Evolutionary conservation across 495 filamentous ascomycete species (phyloP).

Genomic region (Rhizodiscina lignyota): DNA sequence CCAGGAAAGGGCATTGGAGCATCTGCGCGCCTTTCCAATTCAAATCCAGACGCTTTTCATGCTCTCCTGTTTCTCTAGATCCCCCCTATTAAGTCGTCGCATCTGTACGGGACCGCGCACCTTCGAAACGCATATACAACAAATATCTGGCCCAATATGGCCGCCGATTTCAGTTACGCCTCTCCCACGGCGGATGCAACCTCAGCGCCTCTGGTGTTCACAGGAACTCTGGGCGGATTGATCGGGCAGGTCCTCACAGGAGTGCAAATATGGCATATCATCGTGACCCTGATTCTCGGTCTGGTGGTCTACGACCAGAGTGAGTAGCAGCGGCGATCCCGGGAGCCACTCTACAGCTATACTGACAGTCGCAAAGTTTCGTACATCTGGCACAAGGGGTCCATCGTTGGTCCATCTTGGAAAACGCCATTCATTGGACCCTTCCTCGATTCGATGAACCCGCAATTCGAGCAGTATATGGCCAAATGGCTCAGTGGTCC

Average conservation of each 20-base stretch:
- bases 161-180: slow-evolving; percentile 52
- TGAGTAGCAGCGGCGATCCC: slow-evolving; percentile 25
- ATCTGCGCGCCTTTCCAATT: too few species aligned
- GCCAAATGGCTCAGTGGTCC: slow-evolving; percentile 82
- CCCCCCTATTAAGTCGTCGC: too few species aligned
- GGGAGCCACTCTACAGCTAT: slow-evolving; percentile 4
- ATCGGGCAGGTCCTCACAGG: too few species aligned
- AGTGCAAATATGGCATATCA: too few species aligned
- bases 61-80: too few species aligned
- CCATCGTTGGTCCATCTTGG: slow-evolving; percentile 63
- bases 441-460: slow-evolving; percentile 81
- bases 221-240: too few species aligned
- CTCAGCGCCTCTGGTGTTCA: too few species aligned
- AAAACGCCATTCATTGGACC: slow-evolving; percentile 95
- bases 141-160: slow-evolving; percentile 26
- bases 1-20: too few species aligned
- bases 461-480: slow-evolving; percentile 79
- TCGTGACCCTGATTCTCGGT: slow-evolving; percentile 31
- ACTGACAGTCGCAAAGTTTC: slow-evolving; percentile 38
- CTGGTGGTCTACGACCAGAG: slow-evolving; percentile 76
- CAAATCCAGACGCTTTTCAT: too few species aligned
- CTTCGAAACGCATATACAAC: too few species aligned
- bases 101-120: too few species aligned
- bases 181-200: slow-evolving; percentile 51
- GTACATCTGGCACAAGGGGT: slow-evolving; percentile 75